Evolutionary conservation across 2,329 filamentous ascomycete species (phyloP).

Genomic region (Diaporthe eres): DNA sequence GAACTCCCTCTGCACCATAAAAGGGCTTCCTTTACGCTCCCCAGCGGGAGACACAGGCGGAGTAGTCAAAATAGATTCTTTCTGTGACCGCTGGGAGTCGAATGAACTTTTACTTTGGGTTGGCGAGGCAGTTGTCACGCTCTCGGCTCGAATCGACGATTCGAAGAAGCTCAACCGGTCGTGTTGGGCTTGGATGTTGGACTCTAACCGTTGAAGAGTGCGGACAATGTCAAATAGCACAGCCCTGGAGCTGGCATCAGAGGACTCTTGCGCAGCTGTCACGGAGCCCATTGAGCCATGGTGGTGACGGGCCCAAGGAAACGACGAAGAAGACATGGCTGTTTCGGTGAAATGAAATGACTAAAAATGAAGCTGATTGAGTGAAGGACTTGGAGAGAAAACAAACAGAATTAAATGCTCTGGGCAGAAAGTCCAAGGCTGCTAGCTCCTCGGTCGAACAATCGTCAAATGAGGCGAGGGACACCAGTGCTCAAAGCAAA

Average conservation of each 20-base stretch:
- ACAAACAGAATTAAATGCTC: conserved; percentile 17
- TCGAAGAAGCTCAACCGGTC: conserved; percentile 14
- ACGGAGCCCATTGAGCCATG: conserved; percentile 6
- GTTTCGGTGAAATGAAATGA: neutral
- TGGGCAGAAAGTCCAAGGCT: neutral
- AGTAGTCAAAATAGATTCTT: conserved; percentile 2
- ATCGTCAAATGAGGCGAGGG: conserved; percentile 7
- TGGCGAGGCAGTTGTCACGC: conserved; percentile 13
- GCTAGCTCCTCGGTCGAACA: conserved; percentile 7
- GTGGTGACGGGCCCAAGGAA: neutral
- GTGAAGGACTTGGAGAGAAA: conserved; percentile 6
- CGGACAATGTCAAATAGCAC: conserved; percentile 7
- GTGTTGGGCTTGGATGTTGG: conserved; percentile 13
- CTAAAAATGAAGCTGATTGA: conserved; percentile 1
- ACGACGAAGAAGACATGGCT: conserved; percentile 10
- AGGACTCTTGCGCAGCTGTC: conserved; percentile 8
- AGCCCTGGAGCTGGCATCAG: conserved; percentile 8
- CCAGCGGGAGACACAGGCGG: neutral
- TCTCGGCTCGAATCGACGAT: conserved; percentile 13
- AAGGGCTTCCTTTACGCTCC: conserved; percentile 8
- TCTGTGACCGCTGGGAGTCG: conserved; percentile 10
- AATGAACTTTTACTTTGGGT: neutral
- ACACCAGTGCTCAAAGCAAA: conserved; percentile 14
- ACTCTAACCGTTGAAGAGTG: conserved; percentile 19
- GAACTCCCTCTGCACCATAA: conserved; percentile 12